Base-by-base conservation (phyloP, 1,284 basidiomycete species). In the Melampsora americana region DNA sequence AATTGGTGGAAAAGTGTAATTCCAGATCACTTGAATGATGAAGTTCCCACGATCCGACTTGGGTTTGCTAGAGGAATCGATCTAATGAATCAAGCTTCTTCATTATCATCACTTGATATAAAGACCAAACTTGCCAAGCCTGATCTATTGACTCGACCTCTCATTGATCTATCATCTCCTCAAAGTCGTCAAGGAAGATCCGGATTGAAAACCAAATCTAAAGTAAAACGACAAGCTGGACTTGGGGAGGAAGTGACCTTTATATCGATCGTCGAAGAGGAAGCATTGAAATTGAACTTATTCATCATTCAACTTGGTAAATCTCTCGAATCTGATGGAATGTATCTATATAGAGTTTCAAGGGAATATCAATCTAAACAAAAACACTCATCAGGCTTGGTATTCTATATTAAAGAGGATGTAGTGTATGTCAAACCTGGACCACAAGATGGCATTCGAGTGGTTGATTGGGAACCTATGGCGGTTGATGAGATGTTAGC, bases 21-120 rank as follows among this genome's bases (percentile, higher is more conserved):
- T 28, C 73, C 73, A 6, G 71, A 74, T 30, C 28, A 35, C 16
- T 62, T 74, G 23, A 50, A 50, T n/a, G 35, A 11, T 26, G 39
- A 75, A 14, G 48, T 56, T 28, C 48, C 65, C 30, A 44, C 48
- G 12, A 44, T 68, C 20, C 65, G 56, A 30, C 20, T 62, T 16
- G 73, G 73, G 14, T 75, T 75, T 42, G 66, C 73, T 32, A 23
- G 42, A 11, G 73, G 66, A 5, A 50, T 59, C 12, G 66, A 68
- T 30, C n/a, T 75, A 26, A 75, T 75, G 66, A 75, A 75, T 32
- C 66, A 75, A 59, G 73, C 73, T 46, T n/a, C 56, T 32, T 75
- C 73, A 28, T n/a, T 75, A 12, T 60, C 66, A 39, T 75, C 73
- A 5, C 46, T 68, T 30, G 59, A 75, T 20, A 53, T 75, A 5